Conservation (phyloP, 2,329 filamentous ascomycete genomes). For the Exophiala xenobiotica region DNA sequence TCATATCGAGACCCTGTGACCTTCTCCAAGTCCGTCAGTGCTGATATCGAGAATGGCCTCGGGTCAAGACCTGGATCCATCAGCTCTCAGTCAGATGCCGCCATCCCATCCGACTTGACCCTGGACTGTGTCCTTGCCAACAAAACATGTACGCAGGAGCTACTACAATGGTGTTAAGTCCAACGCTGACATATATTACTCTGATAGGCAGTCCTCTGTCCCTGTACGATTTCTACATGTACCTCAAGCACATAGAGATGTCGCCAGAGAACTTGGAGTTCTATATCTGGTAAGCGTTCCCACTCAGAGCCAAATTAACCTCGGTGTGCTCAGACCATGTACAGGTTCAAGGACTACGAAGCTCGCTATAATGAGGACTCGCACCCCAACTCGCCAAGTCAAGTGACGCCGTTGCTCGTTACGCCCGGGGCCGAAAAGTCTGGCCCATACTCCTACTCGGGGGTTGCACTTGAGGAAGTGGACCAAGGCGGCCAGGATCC, state of each 20-base stretch:
- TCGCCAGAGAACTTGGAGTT: conserved; percentile 24
- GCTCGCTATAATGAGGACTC: conserved; percentile 9
- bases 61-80: conserved; percentile 18
- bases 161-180: no score
- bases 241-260: conserved; percentile 25
- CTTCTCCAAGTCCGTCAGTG: conserved; percentile 15
- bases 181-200: no score
- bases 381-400: neutral
- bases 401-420: conserved; percentile 7
- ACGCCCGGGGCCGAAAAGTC: conserved; percentile 10
- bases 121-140: conserved; percentile 22
- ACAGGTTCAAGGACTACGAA: conserved; percentile 24
- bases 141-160: conserved; percentile 18
- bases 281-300: conserved; percentile 23
- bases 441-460: neutral
- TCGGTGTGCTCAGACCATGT: no score
- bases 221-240: conserved; percentile 26
- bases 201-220: conserved; percentile 22
- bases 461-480: no score
- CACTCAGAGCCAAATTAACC: no score
- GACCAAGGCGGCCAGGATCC: no score
- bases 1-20: conserved; percentile 19
- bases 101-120: conserved; percentile 16
- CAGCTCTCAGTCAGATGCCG: conserved; percentile 16
- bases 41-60: conserved; percentile 16